These are phyloP conservation scores for Candida ovalis DNA, from an alignment of 805 yeast genomes.

Conservation along the genomic window DNA sequence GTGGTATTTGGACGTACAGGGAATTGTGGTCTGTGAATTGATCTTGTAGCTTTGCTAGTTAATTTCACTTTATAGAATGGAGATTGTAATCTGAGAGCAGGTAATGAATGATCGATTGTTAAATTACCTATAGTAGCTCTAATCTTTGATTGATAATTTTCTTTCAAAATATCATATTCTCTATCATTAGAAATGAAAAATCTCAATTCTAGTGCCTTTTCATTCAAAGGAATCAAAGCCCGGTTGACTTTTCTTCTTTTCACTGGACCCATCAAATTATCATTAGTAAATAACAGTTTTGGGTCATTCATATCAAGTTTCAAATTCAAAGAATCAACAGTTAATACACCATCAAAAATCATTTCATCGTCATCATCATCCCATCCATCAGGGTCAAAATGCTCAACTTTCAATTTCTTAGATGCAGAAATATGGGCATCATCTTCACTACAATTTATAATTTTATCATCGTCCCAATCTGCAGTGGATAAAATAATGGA, in stretches of 20 bases:
- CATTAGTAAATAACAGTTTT: constrained; percentile 61
- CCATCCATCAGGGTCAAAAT: constrained; percentile 41
- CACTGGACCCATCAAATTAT: constrained; percentile 15
- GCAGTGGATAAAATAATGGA: constrained; percentile 65
- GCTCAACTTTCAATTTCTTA: constrained; percentile 27
- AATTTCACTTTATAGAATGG: constrained; percentile 85
- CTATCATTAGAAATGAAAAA: constrained; percentile 87
- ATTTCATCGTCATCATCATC: constrained; percentile 58
- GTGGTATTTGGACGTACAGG: constrained; percentile 72
- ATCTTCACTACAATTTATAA: constrained; percentile 47
- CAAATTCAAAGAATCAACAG: constrained; percentile 34
- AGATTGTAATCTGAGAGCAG: constrained; percentile 81
- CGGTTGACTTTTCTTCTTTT: constrained; percentile 16
- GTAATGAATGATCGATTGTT: constrained; percentile 85
- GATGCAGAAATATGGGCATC: constrained; percentile 13
- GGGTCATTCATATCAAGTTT: constrained; percentile 87
- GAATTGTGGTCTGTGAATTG: constrained; percentile 78
- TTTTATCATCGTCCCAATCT: constrained; percentile 71
- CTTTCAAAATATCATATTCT: constrained; percentile 76
- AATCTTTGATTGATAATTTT: constrained; percentile 85
- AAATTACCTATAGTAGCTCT: constrained; percentile 90
- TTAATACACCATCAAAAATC: constrained; percentile 66
- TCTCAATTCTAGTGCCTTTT: constrained; percentile 50
- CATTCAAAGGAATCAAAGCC: constrained; percentile 50
- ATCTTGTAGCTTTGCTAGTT: constrained; percentile 62